These are phyloP conservation scores for Periglandula ipomoeae DNA, from an alignment of 2,329 filamentous ascomycete genomes.

Conservation along the genomic window DNA sequence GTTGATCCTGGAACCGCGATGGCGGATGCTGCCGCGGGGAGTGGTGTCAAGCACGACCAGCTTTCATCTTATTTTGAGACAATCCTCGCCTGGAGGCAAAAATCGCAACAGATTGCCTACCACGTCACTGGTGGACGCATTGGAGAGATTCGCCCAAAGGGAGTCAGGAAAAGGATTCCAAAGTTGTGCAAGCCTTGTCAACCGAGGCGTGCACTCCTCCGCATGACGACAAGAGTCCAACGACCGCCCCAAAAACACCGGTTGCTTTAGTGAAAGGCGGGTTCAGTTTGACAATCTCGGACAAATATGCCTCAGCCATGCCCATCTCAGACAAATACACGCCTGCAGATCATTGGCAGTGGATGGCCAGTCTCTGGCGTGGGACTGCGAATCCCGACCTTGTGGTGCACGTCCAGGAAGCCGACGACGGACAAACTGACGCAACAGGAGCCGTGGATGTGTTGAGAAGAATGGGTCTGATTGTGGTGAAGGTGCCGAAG, in stretches of 20 bases:
- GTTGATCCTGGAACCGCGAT: not conserved
- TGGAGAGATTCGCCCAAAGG: not conserved
- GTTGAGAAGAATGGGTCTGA: conserved; percentile 36
- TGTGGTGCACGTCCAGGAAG: conserved; percentile 54
- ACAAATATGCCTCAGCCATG: conserved; percentile 63
- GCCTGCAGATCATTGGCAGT: conserved; percentile 90
- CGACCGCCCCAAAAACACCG: conserved; percentile 35
- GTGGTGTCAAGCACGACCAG: conserved; percentile 24
- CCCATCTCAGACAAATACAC: conserved; percentile 71
- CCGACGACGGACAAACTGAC: conserved; percentile 24
- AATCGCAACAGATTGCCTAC: conserved; percentile 59
- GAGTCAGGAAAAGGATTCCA: conserved; percentile 4
- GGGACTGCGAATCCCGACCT: conserved; percentile 76
- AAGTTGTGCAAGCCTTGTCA: not conserved
- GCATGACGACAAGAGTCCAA: conserved; percentile 6
- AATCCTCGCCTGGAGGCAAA: conserved; percentile 61
- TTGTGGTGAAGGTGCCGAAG: conserved; percentile 42
- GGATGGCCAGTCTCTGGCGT: conserved; percentile 91
- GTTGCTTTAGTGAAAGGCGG: conserved; percentile 68
- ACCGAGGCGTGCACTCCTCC: conserved; percentile 5
- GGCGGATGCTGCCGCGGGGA: not conserved
- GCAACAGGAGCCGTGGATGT: conserved; percentile 47
- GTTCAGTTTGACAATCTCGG: conserved; percentile 71
- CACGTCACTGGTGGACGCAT: conserved; percentile 29
- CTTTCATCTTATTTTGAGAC: conserved; percentile 55